Base-by-base conservation (phyloP, 2,329 filamentous ascomycete species). In the Apiospora arundinis region DNA sequence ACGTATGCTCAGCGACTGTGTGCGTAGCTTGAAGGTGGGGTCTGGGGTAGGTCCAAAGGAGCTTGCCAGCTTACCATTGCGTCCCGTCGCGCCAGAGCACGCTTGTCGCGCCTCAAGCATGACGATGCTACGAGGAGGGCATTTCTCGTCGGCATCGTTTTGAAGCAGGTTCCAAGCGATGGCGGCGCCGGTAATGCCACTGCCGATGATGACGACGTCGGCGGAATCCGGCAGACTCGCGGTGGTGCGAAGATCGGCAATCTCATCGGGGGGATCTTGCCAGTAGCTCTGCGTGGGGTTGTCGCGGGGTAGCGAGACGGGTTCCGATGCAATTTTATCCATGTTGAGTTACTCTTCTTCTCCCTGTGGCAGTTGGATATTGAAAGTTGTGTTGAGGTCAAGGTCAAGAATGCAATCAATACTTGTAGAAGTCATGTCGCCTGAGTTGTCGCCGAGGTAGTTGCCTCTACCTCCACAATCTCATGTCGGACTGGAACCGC, bases 231-330 rank as follows among this genome's bases (percentile, higher is more conserved):
- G 87, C 11, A 89, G 79, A 14, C 84, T 79, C 21, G 81, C 74
- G 1, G 87, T 89, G 2, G 85, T 86, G 25, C 85, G 83, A 75
- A 89, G 85, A 49, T 83, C 84, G 68, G 69, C 71, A 32, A 72
- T 52, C 6, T 28, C 42, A 9, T 25, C 25, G 25, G 66, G 42
- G 16, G 66, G 25, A 9, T 45, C 42, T 48, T 48, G 66, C 66
- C 66, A 67, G 23, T 67, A 67, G 0, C 92, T 92, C 40, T 81
- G 78, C 3, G 90, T 92, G 48, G 91, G 89, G 49, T 88, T 84
- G 2, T 85, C 81, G 4, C 88, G 88, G 2, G 92, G 92, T n/a
- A 93, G 68, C 85, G 87, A 0, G 88, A 82, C 75, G 86, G 84
- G 67, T 67, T 74, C 28, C 70, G 32, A 23, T 11, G 32, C 18